Percentiles rank a stretch among this genome's conserved stretches.
phyloP scores from a whole-genome alignment of 495 filamentous ascomycete genomes.

The Hyphodiscus hymeniophilus region DNA sequence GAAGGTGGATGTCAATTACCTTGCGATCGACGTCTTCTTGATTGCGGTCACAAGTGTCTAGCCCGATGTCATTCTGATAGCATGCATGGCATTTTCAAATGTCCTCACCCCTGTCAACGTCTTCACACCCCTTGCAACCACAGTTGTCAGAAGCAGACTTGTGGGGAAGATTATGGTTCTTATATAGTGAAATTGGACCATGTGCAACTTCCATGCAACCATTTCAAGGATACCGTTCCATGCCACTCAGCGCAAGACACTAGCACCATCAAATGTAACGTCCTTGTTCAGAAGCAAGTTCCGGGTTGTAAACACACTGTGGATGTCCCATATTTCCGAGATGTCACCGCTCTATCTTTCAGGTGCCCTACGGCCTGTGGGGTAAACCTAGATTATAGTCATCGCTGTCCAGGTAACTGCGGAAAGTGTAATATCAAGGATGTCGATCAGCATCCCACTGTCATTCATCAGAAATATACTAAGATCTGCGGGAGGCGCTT shows the following conservation, averaged over 20 bases:
- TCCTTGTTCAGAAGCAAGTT: conserved; percentile 8
- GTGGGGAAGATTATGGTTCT: conserved; percentile 8
- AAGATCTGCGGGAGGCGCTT: conserved; percentile 8
- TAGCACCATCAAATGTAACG: conserved; percentile 7
- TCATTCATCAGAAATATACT: conserved; percentile 3
- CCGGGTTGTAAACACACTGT: conserved; percentile 10
- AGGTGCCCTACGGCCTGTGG: conserved; percentile 13
- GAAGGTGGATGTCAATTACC: conserved; percentile 16
- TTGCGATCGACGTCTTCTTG: conserved; percentile 8
- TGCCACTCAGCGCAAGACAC: conserved; percentile 13
- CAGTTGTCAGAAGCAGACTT: conserved; percentile 10
- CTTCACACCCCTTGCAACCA: conserved; percentile 12
- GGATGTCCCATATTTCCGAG: conserved; percentile 5
- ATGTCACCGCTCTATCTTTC: conserved; percentile 3
- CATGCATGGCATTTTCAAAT: conserved; percentile 13
- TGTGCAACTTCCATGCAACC: conserved; percentile 10
- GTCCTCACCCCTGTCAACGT: conserved; percentile 14
- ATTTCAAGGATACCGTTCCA: conserved; percentile 9
- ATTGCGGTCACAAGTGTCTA: conserved; percentile 14
- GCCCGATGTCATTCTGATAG: conserved; percentile 17
- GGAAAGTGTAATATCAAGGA: conserved; percentile 6
- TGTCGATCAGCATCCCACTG: neutral
- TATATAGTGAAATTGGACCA: conserved; percentile 11
- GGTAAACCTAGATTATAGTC: conserved; percentile 10
- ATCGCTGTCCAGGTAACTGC: conserved; percentile 11